Evolutionary conservation across 208 protist species (phyloP).

Genomic region (Lotmaria passim): DNA sequence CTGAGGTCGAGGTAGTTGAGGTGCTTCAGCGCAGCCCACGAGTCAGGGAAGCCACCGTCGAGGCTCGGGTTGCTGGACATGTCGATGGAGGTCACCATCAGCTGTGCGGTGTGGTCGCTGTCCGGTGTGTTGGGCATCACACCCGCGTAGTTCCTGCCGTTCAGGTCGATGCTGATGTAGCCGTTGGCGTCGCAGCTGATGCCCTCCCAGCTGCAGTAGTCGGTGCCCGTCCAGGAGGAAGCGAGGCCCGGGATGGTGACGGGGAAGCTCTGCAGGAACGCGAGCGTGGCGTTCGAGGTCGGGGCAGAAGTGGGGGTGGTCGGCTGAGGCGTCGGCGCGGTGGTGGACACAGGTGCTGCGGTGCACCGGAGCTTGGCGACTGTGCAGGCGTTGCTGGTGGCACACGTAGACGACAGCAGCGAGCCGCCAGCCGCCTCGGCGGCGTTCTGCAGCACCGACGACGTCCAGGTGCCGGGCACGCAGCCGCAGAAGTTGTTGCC

Average conservation of each 20-base stretch:
- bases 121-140: neutral
- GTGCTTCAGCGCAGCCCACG: slow-evolving; percentile 14
- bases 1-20: slow-evolving; percentile 25
- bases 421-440: slow-evolving; percentile 1
- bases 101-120: neutral
- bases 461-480: neutral
- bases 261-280: neutral
- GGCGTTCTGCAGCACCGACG: slow-evolving; percentile 26
- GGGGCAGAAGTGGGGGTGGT: too few species aligned
- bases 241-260: neutral
- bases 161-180: slow-evolving; percentile 24
- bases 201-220: slow-evolving; percentile 30
- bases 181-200: slow-evolving; percentile 27
- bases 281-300: neutral
- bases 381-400: neutral
- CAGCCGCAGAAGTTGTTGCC: slow-evolving; percentile 24
- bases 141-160: slow-evolving; percentile 11
- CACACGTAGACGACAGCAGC: neutral
- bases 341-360: neutral
- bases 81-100: slow-evolving; percentile 21
- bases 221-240: slow-evolving; percentile 3
- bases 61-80: slow-evolving; percentile 25
- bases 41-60: neutral
- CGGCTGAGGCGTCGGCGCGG: too few species aligned
- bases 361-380: neutral